Conservation (phyloP, 2,329 filamentous ascomycete genomes). For the Eutypella sp. region DNA sequence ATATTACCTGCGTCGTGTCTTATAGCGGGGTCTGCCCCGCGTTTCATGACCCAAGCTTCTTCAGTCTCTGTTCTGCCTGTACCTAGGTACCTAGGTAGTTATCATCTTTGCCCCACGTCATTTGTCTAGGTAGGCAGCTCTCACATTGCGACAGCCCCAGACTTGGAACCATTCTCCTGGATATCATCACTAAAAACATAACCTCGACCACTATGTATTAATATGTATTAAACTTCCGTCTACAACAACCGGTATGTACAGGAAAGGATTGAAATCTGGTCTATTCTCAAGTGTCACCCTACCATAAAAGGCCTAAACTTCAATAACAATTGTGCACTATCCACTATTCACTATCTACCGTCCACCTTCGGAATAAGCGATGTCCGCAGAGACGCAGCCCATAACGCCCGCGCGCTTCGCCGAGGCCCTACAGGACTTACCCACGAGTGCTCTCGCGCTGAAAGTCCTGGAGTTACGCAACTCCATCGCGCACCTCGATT, state of each 20-base stretch:
- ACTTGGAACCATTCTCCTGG: background rate
- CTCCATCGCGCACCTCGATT: slow-evolving; percentile 67
- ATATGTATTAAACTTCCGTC: too few species aligned
- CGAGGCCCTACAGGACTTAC: slow-evolving; percentile 61
- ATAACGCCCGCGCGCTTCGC: slow-evolving; percentile 61
- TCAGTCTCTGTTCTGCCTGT: too few species aligned
- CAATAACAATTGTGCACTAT: too few species aligned
- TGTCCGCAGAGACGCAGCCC: slow-evolving; percentile 59
- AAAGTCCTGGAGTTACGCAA: slow-evolving; percentile 74
- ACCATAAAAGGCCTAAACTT: background rate
- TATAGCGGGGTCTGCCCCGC: background rate
- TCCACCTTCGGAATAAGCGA: slow-evolving; percentile 24
- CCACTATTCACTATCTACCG: background rate
- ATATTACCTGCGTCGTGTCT: background rate
- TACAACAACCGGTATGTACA: too few species aligned
- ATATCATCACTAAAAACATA: too few species aligned
- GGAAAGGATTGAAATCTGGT: too few species aligned
- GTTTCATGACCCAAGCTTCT: background rate
- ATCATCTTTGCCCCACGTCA: background rate
- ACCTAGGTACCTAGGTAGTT: too few species aligned
- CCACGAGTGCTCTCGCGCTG: slow-evolving; percentile 61
- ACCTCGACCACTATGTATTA: too few species aligned
- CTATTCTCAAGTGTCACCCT: too few species aligned
- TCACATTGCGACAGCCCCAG: slow-evolving; percentile 16
- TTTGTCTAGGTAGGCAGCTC: slow-evolving; percentile 14